Base-by-base conservation (phyloP, 495 filamentous ascomycete genomes). In the Aspergillus coremiiformis region DNA sequence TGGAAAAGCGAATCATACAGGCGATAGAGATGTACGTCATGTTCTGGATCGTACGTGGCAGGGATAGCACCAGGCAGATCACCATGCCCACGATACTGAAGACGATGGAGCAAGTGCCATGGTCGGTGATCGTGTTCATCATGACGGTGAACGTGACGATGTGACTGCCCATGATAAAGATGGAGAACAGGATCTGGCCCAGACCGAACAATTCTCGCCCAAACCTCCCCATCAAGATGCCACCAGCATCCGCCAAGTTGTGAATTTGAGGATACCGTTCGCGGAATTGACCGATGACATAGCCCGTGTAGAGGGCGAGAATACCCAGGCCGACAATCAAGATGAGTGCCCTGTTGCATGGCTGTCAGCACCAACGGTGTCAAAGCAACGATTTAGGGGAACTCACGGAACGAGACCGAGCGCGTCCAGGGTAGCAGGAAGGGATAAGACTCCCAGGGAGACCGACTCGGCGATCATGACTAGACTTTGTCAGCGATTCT, bases 161-260 rank as follows among this genome's bases (percentile, higher is more conserved):
- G 61, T 93, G 89, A 9, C 84, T 85, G 20, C 78, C 86, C 73
- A 88, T 85, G 54, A 88, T 82, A 72, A 92, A 90, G 48, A 86
- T 68, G 29, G 87, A 78, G 66, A 90, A 84, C 29, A 88, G 59
- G 17, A 81, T 70, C 61, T 87, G 85, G 53, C 81, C 83, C n/a
- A 66, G 59, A 9, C 82, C 82, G 58, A 86, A 75, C 23, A 91
- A 54, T 58, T 86, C 83, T 41, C 83, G 81, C 0, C 86, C 86
- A 35, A 82, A 66, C 20, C 56, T 66, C 6, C 84, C 84, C 64
- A 81, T 74, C 44, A 88, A 73, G 47, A 90, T 68, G 21, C 77
- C 62, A 12, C 83, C 82, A 3, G 78, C 84, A 60, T 90, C 84
- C 17, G 80, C 80, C 49, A 88, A 82, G 66, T 84, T 81, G 56